phyloP scores from a whole-genome alignment of 2,329 filamentous ascomycete species.

The Penicillium sp. region DNA sequence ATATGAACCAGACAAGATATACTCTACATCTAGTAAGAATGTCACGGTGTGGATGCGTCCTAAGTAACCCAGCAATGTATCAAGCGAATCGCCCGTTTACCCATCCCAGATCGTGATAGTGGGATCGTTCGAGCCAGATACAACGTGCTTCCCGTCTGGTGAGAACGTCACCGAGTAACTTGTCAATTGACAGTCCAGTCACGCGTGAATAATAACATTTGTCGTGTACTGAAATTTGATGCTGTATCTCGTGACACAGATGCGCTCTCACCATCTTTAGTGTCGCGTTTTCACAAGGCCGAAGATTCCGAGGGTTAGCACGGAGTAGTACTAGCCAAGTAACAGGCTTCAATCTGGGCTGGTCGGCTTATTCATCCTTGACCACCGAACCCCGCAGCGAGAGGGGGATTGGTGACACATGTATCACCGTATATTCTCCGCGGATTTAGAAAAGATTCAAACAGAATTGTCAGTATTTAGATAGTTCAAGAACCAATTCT shows the following conservation, averaged over 20 bases:
- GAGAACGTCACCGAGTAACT: no score
- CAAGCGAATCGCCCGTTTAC: no score
- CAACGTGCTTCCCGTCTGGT: no score
- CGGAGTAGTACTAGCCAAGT: background rate
- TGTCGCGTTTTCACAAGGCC: constrained; percentile 9
- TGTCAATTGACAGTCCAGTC: no score
- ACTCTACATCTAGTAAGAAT: no score
- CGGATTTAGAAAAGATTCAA: background rate
- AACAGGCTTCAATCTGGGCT: constrained; percentile 20
- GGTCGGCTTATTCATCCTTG: constrained; percentile 29
- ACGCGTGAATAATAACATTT: no score
- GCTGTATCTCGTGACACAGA: background rate
- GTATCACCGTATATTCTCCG: constrained; percentile 9
- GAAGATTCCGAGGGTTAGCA: constrained; percentile 12
- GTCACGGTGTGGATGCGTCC: no score
- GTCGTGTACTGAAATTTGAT: background rate
- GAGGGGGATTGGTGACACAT: constrained; percentile 4
- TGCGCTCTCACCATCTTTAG: background rate
- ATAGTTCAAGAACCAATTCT: no score
- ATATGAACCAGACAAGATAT: no score
- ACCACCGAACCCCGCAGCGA: constrained; percentile 23
- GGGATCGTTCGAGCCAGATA: no score
- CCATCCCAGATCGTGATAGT: no score
- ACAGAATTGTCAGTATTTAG: background rate
- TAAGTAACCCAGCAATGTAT: no score